Evolutionary conservation across 1,139 yeast species (phyloP), one percentile per base, ranked within the genome.

Genomic region (Diutina catenulata): DNA sequence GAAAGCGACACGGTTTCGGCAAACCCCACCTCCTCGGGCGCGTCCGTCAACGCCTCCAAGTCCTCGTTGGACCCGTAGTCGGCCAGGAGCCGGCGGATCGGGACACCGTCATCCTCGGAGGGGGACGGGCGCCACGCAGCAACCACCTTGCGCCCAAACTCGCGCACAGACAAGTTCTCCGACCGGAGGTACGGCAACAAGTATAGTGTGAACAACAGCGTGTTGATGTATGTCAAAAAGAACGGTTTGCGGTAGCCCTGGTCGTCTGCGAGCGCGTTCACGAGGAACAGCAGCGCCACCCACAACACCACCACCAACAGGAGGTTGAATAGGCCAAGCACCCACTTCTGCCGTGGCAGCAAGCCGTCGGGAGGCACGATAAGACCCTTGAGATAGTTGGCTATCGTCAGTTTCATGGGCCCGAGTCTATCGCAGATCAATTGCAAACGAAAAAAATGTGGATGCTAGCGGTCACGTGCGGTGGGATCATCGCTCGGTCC

Each of bases 161-260:
- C 50, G 3, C 39, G 27, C 16, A 57, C 38, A 11, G 43, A 29
- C 26, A 43, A 37, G 21, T 39, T 37, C 38, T 52, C 49, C 42
- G 45, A 47, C 43, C 52, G 51, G 44, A 70, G 52, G 45, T 75
- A 76, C 2, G 95, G 94, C 22, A 80, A 55, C 38, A 91, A 62
- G 53, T 88, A 91, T 39, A 91, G 64, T 10, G 76, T 65, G 53
- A 91, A 91, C 19, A 93, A 74, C 5, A 88, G 79, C 0, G 97
- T 88, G 59, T 88, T 91, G 45, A 88, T 57, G 60, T 88, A 91
- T 1, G 98, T 91, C 47, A 91, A 82, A 46, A 88, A 74, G 52
- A 86, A 88, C n/a, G 98, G 98, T 57, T 91, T 91, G 38, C 87
- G 61, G 55, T 87, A 91, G 23, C 68, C 63, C 43, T 71, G 74